Evolutionary conservation across 495 filamentous ascomycete genomes (phyloP).

Genomic region (Cenococcum geophilum): DNA sequence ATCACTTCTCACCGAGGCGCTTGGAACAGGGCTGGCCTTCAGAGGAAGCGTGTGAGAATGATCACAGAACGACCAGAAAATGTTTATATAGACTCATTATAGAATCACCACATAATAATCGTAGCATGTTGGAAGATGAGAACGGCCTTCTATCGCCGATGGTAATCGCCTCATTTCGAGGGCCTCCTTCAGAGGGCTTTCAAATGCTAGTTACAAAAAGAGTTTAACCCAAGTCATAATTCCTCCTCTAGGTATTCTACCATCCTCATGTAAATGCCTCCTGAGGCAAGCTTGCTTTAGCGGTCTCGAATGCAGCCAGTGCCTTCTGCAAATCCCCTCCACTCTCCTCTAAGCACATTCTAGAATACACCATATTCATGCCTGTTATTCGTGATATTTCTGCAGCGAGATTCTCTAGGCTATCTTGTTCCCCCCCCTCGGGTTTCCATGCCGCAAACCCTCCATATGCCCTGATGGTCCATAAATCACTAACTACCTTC

Average conservation of each 20-base stretch:
- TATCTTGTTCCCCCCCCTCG: conserved; percentile 34
- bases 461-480: conserved; percentile 62
- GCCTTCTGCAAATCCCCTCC: conserved; percentile 21
- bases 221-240: neutral
- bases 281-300: conserved; percentile 15
- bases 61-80: too few relatives aligned
- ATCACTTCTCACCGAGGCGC: neutral
- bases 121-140: too few relatives aligned
- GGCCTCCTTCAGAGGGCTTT: conserved; percentile 3
- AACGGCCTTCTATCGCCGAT: neutral
- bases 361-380: conserved; percentile 10
- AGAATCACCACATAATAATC: too few relatives aligned
- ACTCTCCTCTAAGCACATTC: conserved; percentile 17
- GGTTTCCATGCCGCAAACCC: conserved; percentile 55
- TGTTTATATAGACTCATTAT: too few relatives aligned
- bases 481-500: conserved; percentile 73
- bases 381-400: conserved; percentile 9
- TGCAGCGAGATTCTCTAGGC: conserved; percentile 10
- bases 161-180: neutral
- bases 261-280: conserved; percentile 12
- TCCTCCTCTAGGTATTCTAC: too few relatives aligned
- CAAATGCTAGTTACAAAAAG: conserved; percentile 1
- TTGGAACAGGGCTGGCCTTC: neutral
- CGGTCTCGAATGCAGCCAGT: conserved; percentile 8
- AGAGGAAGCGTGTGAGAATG: too few relatives aligned